Evolutionary conservation across 257 asterid species (phyloP).

Genomic region (Plantago ovata): DNA sequence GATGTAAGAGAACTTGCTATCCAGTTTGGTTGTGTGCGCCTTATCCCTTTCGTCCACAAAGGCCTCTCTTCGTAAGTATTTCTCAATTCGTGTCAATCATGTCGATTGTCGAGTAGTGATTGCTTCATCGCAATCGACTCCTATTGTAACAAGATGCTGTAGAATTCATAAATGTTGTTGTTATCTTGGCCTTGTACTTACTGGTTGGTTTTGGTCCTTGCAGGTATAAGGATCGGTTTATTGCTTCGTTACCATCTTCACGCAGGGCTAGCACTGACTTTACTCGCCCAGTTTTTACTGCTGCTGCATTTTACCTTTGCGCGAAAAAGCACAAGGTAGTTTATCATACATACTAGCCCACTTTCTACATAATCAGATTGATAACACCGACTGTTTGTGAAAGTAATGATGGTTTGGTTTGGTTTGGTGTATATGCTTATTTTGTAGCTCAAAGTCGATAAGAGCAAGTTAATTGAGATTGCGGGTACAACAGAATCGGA

Average conservation of each 20-base stretch:
- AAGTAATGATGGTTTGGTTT: neutral
- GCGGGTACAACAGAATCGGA: slow-evolving; percentile 92
- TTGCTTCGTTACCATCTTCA: slow-evolving; percentile 78
- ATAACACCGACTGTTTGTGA: neutral
- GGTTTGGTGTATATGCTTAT: neutral
- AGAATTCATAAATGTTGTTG: neutral
- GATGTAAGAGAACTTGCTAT: slow-evolving; percentile 5
- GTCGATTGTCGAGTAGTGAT: neutral
- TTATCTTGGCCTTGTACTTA: neutral
- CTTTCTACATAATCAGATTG: no score
- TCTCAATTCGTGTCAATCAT: neutral
- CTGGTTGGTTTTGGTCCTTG: slow-evolving; percentile 1
- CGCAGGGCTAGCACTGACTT: slow-evolving; percentile 81
- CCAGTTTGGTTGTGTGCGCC: slow-evolving; percentile 22
- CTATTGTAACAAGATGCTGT: no score
- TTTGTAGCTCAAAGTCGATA: slow-evolving; percentile 84
- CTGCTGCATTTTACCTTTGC: slow-evolving; percentile 74
- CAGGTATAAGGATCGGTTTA: slow-evolving; percentile 81
- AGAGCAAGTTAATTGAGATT: slow-evolving; percentile 68
- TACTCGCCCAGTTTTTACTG: slow-evolving; percentile 79
- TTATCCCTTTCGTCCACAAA: slow-evolving; percentile 71
- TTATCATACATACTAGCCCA: slow-evolving; percentile 2
- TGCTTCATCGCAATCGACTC: neutral
- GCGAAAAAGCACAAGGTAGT: slow-evolving; percentile 79
- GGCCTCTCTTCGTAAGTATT: slow-evolving; percentile 67